A percentile compares a stretch with the other conserved stretches of the same genome.
These are phyloP conservation scores for Salix purpurea DNA, from an alignment of 345 rosid species.

Conservation along the genomic window DNA sequence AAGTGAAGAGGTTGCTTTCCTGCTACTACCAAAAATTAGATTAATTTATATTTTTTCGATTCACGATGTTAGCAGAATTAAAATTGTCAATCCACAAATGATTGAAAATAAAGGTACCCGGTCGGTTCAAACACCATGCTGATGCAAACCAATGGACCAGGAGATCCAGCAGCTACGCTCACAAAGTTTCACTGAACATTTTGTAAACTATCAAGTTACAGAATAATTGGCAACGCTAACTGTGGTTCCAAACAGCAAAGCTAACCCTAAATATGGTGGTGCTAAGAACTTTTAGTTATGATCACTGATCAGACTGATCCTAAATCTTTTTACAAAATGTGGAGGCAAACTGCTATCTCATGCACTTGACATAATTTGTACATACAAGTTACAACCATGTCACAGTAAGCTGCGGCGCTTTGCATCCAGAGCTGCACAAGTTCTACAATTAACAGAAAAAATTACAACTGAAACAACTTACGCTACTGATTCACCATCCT, in stretches of 20 bases:
- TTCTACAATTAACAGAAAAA: not conserved
- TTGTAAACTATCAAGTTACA: conserved; percentile 6
- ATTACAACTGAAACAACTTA: not conserved
- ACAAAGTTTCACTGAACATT: not conserved
- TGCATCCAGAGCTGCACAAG: not conserved
- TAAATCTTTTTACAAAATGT: conserved; percentile 11
- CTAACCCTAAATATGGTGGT: conserved; percentile 4
- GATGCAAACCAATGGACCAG: not conserved
- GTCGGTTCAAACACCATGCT: too few relatives aligned
- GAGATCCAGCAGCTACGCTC: not conserved
- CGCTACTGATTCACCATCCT: conserved; percentile 9
- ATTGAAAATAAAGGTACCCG: too few relatives aligned
- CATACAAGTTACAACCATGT: not conserved
- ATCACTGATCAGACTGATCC: not conserved
- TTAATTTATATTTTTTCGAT: too few relatives aligned
- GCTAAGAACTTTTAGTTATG: not conserved
- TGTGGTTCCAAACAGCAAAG: not conserved
- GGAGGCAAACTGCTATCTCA: not conserved
- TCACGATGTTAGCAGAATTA: too few relatives aligned
- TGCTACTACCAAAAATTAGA: too few relatives aligned
- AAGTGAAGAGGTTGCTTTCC: too few relatives aligned
- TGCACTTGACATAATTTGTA: not conserved
- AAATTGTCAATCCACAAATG: too few relatives aligned
- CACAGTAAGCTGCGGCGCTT: not conserved
- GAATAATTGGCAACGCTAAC: conserved; percentile 4